These are phyloP conservation scores for Scutellaria minor DNA, from an alignment of 257 asterid species.

Conservation along the genomic window DNA sequence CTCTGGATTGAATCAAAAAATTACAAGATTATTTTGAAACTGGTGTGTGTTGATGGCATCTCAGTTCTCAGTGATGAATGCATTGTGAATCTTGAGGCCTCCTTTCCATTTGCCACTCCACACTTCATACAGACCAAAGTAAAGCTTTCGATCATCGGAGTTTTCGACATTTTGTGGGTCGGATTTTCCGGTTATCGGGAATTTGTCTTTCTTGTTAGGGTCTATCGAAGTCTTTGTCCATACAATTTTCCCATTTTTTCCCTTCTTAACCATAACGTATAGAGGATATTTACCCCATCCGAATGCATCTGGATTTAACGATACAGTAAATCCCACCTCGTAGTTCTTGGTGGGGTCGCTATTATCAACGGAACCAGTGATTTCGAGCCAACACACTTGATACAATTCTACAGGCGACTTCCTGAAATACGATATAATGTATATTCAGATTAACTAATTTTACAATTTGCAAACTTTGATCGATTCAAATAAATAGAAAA, in stretches of 20 bases:
- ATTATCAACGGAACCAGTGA: conserved; percentile 38
- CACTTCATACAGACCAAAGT: conserved; percentile 56
- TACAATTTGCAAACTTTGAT: too few species aligned
- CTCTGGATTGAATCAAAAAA: too few species aligned
- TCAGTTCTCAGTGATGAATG: conserved; percentile 5
- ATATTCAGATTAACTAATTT: too few species aligned
- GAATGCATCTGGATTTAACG: conserved; percentile 54
- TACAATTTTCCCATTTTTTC: conserved; percentile 28
- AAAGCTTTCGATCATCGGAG: conserved; percentile 20
- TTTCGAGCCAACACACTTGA: conserved; percentile 72
- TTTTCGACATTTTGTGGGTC: background rate
- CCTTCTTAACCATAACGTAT: conserved; percentile 55
- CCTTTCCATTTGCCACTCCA: conserved; percentile 76
- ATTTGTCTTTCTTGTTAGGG: conserved; percentile 15
- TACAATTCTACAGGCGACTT: conserved; percentile 40
- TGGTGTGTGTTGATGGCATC: too few species aligned
- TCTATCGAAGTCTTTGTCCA: conserved; percentile 31
- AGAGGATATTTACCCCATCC: conserved; percentile 58
- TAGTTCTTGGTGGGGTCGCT: conserved; percentile 36
- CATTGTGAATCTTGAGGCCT: conserved; percentile 51
- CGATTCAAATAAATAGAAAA: background rate
- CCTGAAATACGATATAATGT: background rate
- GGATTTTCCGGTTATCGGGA: conserved; percentile 29
- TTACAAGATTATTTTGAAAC: too few species aligned
- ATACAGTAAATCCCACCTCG: conserved; percentile 44